Base-by-base conservation (phyloP, 768 basidiomycete species). In the Lactarius akahatsu region DNA sequence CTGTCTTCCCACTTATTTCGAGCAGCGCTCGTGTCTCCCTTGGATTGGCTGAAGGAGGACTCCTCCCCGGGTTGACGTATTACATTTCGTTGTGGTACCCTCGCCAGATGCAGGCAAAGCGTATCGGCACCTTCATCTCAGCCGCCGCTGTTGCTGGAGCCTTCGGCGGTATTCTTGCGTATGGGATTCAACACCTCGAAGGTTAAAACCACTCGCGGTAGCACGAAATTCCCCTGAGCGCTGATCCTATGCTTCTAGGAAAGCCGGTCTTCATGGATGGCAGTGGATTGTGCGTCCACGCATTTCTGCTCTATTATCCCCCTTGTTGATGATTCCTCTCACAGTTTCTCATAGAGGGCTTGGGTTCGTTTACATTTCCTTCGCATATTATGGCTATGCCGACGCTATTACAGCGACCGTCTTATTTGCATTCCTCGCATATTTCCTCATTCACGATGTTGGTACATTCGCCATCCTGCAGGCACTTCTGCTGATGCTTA, bases 121-220 rank as follows among this genome's bases (percentile, higher is more conserved):
- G 87, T 38, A 80, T 86, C 64, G 85, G 86, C 4, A 77, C 87
- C 52, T 89, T 89, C 78, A 86, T 87, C 73, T 82, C 82, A 23
- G 85, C 86, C 47, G 85, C 86, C 9, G 86, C 85, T 1, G 71
- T 83, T 43, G 81, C 86, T 28, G 79, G 80, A 64, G 75, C 77
- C 69, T 85, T 77, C 72, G 82, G 84, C 56, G 83, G 84, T 38
- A 71, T 85, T 52, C 77, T 73, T 34, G 84, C 83, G 63, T 84
- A 72, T 69, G 82, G 75, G 2, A 81, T 82, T 55, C 77, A 79
- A 50, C 74, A 78, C 26, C 77, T 82, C 77, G 80, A 82, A 60
- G 81, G 81, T 77, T 77, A 63, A n/a, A 74, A 50, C 4, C 9
- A 38, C 23, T 10, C 43, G 11, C 23, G 2, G 32, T 59, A 10